Evolutionary conservation across 139 green algal species (phyloP).

Genomic region (Coelastrella sp.): DNA sequence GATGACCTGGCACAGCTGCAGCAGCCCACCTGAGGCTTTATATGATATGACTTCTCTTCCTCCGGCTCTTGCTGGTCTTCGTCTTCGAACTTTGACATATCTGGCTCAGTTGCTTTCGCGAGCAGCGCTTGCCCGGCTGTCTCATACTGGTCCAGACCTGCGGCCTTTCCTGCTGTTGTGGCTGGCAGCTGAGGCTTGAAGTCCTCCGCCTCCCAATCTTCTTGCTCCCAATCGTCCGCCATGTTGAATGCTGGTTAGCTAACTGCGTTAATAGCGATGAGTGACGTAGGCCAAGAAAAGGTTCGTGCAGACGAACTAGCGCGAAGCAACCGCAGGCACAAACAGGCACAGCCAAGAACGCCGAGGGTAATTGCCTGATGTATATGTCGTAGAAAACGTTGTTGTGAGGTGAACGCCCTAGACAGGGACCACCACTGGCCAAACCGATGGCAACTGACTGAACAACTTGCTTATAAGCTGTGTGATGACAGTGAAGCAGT

Average conservation of each 20-base stretch:
- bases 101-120: conserved; percentile 37
- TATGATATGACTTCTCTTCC: conserved; percentile 46
- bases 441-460: neutral
- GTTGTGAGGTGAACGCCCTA: too few species aligned
- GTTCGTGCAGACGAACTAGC: too few species aligned
- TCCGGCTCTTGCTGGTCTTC: conserved; percentile 59
- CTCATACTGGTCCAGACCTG: conserved; percentile 37
- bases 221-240: conserved; percentile 57
- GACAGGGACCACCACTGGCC: too few species aligned
- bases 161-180: neutral
- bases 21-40: conserved; percentile 43
- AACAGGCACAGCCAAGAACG: too few species aligned
- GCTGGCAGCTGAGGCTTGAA: conserved; percentile 41
- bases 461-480: neutral
- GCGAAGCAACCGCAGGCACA: too few species aligned
- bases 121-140: conserved; percentile 57
- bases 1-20: neutral
- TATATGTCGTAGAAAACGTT: too few species aligned
- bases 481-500: neutral
- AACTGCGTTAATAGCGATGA: neutral
- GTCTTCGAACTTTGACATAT: conserved; percentile 68
- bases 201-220: conserved; percentile 66
- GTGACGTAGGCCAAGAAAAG: neutral
- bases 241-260: conserved; percentile 4
- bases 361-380: too few species aligned